Percentiles rank a stretch among this genome's conserved stretches.
These are phyloP conservation scores for Cenchrus americanus DNA, from an alignment of 176 grass and related monocot species.

Conservation along the genomic window DNA sequence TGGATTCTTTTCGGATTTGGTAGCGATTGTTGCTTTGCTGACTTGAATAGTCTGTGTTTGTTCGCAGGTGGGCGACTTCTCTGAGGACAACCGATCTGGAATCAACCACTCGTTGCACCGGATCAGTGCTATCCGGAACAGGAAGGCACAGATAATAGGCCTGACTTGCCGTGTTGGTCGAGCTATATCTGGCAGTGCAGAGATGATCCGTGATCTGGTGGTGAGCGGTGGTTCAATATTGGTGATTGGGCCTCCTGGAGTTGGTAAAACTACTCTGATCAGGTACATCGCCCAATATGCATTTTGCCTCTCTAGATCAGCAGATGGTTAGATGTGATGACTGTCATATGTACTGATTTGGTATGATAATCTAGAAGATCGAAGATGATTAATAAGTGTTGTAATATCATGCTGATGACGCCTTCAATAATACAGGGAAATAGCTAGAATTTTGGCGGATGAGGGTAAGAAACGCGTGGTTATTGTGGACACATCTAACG, in stretches of 20 bases:
- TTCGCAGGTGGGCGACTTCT: conserved; percentile 86
- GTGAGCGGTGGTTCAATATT: conserved; percentile 79
- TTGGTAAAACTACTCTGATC: conserved; percentile 96
- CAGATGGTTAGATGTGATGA: neutral
- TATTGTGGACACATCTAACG: conserved; percentile 98
- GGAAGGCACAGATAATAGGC: conserved; percentile 86
- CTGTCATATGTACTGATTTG: neutral
- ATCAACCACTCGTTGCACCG: conserved; percentile 89
- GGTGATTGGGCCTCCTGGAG: conserved; percentile 92
- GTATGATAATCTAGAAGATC: neutral
- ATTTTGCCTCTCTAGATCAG: neutral
- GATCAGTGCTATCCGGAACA: conserved; percentile 93
- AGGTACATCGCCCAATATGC: conserved; percentile 53
- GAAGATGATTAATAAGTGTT: neutral
- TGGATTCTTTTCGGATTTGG: neutral
- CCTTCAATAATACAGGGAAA: conserved; percentile 76
- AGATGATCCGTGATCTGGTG: conserved; percentile 92
- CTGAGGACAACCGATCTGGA: conserved; percentile 94
- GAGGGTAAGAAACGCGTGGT: conserved; percentile 89
- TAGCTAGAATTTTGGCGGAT: conserved; percentile 90
- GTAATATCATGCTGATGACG: conserved; percentile 28
- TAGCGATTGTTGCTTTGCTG: neutral
- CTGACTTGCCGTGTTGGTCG: conserved; percentile 94
- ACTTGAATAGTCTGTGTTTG: neutral
- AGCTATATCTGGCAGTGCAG: conserved; percentile 83